Conservation (phyloP, 2,329 filamentous ascomycete species). For the Claviceps arundinis region DNA sequence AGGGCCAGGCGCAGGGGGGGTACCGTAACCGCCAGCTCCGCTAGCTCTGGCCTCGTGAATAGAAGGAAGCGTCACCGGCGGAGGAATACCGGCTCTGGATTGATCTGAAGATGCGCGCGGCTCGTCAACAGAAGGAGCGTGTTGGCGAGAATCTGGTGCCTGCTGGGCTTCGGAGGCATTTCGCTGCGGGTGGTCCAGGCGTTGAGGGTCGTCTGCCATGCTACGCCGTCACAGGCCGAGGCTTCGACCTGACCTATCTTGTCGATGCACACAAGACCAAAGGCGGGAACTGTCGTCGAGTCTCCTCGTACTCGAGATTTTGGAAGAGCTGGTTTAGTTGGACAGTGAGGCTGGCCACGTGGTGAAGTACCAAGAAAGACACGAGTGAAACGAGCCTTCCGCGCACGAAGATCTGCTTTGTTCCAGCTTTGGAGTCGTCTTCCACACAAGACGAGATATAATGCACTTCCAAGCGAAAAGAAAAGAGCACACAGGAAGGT, state of each 20-base stretch:
- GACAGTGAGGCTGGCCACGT: neutral
- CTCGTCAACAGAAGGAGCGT: slow-evolving; percentile 7
- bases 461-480: neutral
- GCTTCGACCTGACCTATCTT: slow-evolving; percentile 15
- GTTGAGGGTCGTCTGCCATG: slow-evolving; percentile 27
- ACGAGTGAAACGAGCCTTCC: neutral
- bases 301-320: neutral
- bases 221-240: slow-evolving; percentile 14
- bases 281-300: slow-evolving; percentile 4
- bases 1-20: slow-evolving; percentile 18
- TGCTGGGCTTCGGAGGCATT: slow-evolving; percentile 21
- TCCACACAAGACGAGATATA: too few relatives aligned
- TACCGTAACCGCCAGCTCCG: slow-evolving; percentile 19
- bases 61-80: slow-evolving; percentile 33
- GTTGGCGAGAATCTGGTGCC: slow-evolving; percentile 4
- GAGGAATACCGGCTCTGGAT: slow-evolving; percentile 25
- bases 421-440: too few relatives aligned
- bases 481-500: neutral
- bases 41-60: slow-evolving; percentile 32
- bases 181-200: slow-evolving; percentile 23
- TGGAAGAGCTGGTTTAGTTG: slow-evolving; percentile 2
- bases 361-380: neutral
- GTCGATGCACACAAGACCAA: slow-evolving; percentile 10
- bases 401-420: too few relatives aligned
- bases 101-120: slow-evolving; percentile 7